Percentiles rank a stretch among this genome's conserved stretches.
Evolutionary conservation across 1,284 basidiomycete species (phyloP).

Genomic region (Taiwanofungus camphoratus): DNA sequence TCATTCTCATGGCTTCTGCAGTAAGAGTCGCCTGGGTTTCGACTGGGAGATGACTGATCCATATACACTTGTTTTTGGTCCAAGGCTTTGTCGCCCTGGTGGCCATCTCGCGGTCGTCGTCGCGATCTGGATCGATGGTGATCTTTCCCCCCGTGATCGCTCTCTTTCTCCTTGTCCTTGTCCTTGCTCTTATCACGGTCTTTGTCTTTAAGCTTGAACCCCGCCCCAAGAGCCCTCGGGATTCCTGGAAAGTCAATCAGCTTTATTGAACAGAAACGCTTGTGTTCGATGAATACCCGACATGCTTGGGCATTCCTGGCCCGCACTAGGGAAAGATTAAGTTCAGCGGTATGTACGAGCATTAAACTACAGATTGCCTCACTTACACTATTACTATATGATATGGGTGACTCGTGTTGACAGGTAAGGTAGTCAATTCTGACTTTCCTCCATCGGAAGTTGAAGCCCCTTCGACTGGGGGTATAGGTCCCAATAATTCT

Average conservation of each 20-base stretch:
- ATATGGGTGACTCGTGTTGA: slow-evolving; percentile 63
- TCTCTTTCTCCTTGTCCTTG: slow-evolving; percentile 13
- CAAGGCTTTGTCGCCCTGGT: no score
- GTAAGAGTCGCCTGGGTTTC: background rate
- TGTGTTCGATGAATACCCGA: slow-evolving; percentile 39
- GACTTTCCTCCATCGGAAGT: slow-evolving; percentile 20
- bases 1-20: background rate
- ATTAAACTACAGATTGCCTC: slow-evolving; percentile 4
- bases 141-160: slow-evolving; percentile 11
- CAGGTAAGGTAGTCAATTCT: slow-evolving; percentile 44
- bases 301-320: slow-evolving; percentile 76
- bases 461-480: slow-evolving; percentile 37
- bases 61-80: no score
- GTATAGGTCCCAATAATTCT: slow-evolving; percentile 67
- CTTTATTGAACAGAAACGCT: slow-evolving; percentile 1
- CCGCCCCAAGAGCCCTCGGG: slow-evolving; percentile 72
- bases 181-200: slow-evolving; percentile 31
- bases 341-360: slow-evolving; percentile 11
- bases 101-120: background rate
- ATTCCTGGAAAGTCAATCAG: slow-evolving; percentile 39
- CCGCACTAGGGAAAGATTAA: slow-evolving; percentile 47
- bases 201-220: slow-evolving; percentile 57
- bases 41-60: background rate
- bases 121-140: slow-evolving; percentile 7
- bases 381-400: slow-evolving; percentile 75